Conservation (phyloP, 2,329 filamentous ascomycete species). For the Talaromyces piceae region DNA sequence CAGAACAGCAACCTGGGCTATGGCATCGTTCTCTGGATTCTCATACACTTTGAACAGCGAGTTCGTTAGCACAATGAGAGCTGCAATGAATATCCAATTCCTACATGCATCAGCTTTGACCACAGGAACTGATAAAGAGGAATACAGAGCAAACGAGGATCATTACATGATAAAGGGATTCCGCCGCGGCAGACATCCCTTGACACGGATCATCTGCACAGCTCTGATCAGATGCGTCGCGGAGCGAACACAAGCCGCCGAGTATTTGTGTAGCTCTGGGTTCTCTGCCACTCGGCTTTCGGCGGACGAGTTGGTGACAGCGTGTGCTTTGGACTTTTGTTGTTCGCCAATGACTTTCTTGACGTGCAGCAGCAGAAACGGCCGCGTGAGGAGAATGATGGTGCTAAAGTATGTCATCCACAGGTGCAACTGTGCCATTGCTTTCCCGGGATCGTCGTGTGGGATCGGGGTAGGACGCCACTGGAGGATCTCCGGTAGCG, state of each 20-base stretch:
- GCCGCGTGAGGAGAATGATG: conserved; percentile 55
- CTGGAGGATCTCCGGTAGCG: conserved; percentile 43
- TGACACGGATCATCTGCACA: conserved; percentile 39
- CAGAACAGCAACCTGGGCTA: conserved; percentile 37
- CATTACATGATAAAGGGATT: conserved; percentile 52
- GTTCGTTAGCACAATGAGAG: conserved; percentile 50
- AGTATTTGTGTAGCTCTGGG: conserved; percentile 25
- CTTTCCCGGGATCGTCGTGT: conserved; percentile 39
- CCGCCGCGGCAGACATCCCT: conserved; percentile 42
- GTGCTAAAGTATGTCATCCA: conserved; percentile 58
- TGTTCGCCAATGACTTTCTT: conserved; percentile 14
- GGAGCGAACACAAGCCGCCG: conserved; percentile 45
- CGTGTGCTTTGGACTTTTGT: conserved; percentile 3
- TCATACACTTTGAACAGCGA: conserved; percentile 47
- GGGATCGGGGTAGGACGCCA: conserved; percentile 43
- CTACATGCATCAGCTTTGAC: conserved; percentile 24
- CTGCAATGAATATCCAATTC: conserved; percentile 51
- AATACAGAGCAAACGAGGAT: neutral
- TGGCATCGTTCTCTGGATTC: conserved; percentile 40
- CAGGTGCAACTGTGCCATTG: conserved; percentile 54
- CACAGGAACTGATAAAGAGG: too few relatives aligned
- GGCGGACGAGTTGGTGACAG: conserved; percentile 13
- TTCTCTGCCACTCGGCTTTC: conserved; percentile 13
- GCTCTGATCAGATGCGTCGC: conserved; percentile 46
- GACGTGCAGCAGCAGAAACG: conserved; percentile 38